These are phyloP conservation scores for Thuja plicata DNA, from an alignment of 83 land plant species.

Conservation along the genomic window DNA sequence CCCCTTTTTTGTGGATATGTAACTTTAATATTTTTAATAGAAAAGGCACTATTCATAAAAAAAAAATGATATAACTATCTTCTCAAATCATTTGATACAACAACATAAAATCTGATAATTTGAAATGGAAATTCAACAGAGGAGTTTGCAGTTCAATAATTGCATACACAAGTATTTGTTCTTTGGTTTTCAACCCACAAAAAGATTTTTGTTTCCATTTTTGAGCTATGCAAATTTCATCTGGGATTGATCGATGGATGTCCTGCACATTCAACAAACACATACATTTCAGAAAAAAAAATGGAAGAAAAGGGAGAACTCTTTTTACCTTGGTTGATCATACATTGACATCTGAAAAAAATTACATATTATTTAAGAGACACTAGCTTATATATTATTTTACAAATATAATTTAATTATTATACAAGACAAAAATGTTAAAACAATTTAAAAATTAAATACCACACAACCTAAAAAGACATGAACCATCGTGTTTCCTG, in stretches of 20 bases:
- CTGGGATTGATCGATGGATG: slow-evolving; percentile 59
- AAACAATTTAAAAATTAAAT: neutral
- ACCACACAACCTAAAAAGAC: neutral
- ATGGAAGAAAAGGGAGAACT: no score
- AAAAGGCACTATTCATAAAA: no score
- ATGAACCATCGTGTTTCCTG: neutral
- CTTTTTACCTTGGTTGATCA: neutral
- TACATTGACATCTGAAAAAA: neutral
- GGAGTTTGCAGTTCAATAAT: neutral
- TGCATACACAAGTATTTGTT: slow-evolving; percentile 68
- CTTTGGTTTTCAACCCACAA: slow-evolving; percentile 73
- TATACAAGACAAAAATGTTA: neutral
- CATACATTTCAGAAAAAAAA: neutral
- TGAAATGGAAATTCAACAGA: neutral
- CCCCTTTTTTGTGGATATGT: no score
- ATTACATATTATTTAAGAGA: neutral
- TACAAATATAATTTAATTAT: neutral
- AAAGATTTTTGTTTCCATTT: slow-evolving; percentile 63
- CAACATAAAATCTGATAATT: neutral
- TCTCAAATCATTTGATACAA: neutral
- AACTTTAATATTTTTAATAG: no score
- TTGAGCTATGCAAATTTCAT: slow-evolving; percentile 56
- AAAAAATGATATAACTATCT: no score
- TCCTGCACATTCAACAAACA: slow-evolving; percentile 53
- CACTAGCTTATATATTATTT: neutral